These are phyloP conservation scores for Penicillium simplicissimum DNA, from an alignment of 495 filamentous ascomycete genomes.

Conservation along the genomic window DNA sequence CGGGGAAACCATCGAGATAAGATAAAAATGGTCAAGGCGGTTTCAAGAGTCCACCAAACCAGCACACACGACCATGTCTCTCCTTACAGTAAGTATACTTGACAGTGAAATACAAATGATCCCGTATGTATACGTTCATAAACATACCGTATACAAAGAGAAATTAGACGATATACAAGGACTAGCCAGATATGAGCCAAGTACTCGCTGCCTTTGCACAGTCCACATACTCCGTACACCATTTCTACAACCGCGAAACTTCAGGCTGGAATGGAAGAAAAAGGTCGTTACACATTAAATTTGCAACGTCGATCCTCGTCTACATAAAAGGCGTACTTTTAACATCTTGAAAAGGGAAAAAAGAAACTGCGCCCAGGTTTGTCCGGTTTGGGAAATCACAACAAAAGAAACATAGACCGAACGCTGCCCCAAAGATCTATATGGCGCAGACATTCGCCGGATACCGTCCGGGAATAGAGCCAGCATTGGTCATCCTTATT, in stretches of 20 bases:
- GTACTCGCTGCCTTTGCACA: no score
- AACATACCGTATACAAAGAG: no score
- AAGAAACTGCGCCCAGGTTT: conserved; percentile 31
- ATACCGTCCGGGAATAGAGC: conserved; percentile 19
- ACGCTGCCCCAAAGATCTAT: conserved; percentile 28
- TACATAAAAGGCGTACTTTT: conserved; percentile 41
- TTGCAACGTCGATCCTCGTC: conserved; percentile 40
- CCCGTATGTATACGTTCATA: neutral
- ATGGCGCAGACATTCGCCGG: conserved; percentile 22
- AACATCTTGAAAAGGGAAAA: conserved; percentile 22
- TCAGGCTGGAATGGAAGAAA: conserved; percentile 1
- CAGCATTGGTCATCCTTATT: conserved; percentile 30
- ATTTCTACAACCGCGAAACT: no score
- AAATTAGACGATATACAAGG: no score
- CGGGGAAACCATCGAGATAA: neutral
- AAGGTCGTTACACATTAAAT: conserved; percentile 43
- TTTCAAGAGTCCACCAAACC: neutral
- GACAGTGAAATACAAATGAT: neutral
- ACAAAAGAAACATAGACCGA: conserved; percentile 30
- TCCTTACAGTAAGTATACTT: no score
- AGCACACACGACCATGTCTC: neutral
- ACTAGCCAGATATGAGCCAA: no score
- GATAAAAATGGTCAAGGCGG: conserved; percentile 1
- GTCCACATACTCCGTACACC: no score
- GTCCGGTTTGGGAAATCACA: conserved; percentile 27